A percentile compares a stretch with the other conserved stretches of the same genome.
These are phyloP conservation scores for Chalciporus chontae DNA, from an alignment of 768 basidiomycete species.

Conservation along the genomic window DNA sequence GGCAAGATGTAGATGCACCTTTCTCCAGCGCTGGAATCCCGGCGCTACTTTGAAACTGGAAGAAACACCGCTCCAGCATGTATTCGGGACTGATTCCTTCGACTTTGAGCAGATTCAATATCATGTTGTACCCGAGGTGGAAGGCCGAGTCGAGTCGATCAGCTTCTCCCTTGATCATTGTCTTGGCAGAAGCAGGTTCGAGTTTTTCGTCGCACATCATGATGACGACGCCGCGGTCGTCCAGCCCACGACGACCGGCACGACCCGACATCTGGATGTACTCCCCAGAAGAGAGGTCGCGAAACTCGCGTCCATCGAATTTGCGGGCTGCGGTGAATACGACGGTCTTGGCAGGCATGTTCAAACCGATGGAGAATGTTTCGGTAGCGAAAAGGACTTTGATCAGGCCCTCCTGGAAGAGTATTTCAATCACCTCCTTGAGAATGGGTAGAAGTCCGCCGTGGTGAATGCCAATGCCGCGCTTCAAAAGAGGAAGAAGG, in stretches of 20 bases:
- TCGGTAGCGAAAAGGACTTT: constrained; percentile 98
- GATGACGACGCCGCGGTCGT: constrained; percentile 98
- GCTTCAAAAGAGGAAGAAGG: constrained; percentile 86
- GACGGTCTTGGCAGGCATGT: constrained; percentile 99
- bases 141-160: constrained; percentile 97
- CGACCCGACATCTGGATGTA: constrained; percentile 99
- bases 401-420: constrained; percentile 97
- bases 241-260: constrained; percentile 93
- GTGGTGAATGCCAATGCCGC: constrained; percentile 98
- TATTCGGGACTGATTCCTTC: constrained; percentile 98
- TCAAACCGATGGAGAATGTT: constrained; percentile 95
- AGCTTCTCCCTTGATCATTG: constrained; percentile 97
- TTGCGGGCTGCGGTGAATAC: constrained; percentile 95
- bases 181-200: constrained; percentile 87
- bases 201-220: constrained; percentile 99
- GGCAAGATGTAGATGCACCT: constrained; percentile 51
- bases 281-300: constrained; percentile 91
- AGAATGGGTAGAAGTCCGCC: constrained; percentile 95
- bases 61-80: constrained; percentile 97
- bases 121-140: constrained; percentile 99
- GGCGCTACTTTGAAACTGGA: constrained; percentile 95
- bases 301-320: constrained; percentile 93
- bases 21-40: constrained; percentile 84
- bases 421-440: constrained; percentile 98
- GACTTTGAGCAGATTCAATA: constrained; percentile 96